Conservation (phyloP, 345 rosid species). For the Conringia planisiliqua region DNA sequence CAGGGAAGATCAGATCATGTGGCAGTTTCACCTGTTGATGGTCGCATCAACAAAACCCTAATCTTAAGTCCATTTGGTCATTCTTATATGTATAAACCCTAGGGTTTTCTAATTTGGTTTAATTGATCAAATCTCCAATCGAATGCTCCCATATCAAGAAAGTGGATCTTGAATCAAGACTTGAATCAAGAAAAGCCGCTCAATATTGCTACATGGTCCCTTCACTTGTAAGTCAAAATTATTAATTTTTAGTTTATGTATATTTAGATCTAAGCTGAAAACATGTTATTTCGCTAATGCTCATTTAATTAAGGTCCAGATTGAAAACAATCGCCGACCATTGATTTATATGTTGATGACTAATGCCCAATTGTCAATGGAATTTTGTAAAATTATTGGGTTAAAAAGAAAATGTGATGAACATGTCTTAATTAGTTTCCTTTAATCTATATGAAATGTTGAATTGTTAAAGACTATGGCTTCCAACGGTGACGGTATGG, state of each 20-base stretch:
- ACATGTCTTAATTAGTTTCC: background rate
- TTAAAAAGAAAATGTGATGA: background rate
- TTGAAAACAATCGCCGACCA: too few relatives aligned
- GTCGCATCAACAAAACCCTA: conserved; percentile 31
- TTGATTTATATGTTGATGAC: background rate
- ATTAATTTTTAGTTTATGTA: background rate
- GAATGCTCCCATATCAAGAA: background rate
- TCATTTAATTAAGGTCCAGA: background rate
- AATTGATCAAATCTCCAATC: background rate
- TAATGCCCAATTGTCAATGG: background rate
- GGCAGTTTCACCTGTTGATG: conserved; percentile 81
- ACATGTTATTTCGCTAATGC: background rate
- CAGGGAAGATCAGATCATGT: conserved; percentile 69
- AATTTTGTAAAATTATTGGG: background rate
- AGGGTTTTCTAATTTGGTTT: background rate
- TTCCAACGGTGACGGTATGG: too few relatives aligned
- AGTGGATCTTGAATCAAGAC: conserved; percentile 14
- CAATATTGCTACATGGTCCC: background rate
- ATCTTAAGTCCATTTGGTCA: background rate
- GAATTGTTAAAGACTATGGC: background rate
- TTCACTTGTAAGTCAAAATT: conserved; percentile 17
- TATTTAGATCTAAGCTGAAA: background rate
- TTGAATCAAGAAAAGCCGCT: conserved; percentile 9
- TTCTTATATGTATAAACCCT: background rate
- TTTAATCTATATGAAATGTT: background rate